Conservation (phyloP, 768 basidiomycete species). For the Hericium erinaceus region DNA sequence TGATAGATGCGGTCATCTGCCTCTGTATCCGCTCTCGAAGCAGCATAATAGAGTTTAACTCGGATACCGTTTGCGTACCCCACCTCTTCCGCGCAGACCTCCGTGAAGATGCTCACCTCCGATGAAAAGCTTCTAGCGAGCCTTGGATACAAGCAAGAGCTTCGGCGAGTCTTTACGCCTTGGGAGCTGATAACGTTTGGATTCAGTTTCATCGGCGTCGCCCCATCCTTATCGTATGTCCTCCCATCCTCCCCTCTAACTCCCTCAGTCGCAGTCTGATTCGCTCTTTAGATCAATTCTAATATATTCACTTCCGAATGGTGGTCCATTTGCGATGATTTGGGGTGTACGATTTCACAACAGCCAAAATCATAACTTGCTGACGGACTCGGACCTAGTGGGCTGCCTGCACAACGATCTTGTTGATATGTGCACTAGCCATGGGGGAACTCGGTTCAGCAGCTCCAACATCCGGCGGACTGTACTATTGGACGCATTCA, state of each 20-base stretch:
- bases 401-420: conserved; percentile 24
- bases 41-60: too few relatives aligned
- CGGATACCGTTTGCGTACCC: too few relatives aligned
- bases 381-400: conserved; percentile 16
- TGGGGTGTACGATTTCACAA: conserved; percentile 19
- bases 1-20: too few relatives aligned
- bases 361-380: background rate
- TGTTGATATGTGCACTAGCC: conserved; percentile 24
- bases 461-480: conserved; percentile 27
- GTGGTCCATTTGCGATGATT: conserved; percentile 23
- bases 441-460: conserved; percentile 28
- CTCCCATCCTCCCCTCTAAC: background rate
- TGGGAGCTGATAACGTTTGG: conserved; percentile 30
- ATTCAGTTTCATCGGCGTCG: conserved; percentile 22
- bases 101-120: background rate
- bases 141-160: conserved; percentile 47
- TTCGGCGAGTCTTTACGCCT: conserved; percentile 43
- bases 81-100: too few relatives aligned
- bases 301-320: conserved; percentile 21
- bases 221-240: conserved; percentile 18
- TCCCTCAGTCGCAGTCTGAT: too few relatives aligned
- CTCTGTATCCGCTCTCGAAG: too few relatives aligned
- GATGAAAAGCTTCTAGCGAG: conserved; percentile 34
- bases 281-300: conserved; percentile 15
- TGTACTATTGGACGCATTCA: conserved; percentile 30